phyloP scores from a whole-genome alignment of 441 rosid genomes.

The Gossypium lobatum region DNA sequence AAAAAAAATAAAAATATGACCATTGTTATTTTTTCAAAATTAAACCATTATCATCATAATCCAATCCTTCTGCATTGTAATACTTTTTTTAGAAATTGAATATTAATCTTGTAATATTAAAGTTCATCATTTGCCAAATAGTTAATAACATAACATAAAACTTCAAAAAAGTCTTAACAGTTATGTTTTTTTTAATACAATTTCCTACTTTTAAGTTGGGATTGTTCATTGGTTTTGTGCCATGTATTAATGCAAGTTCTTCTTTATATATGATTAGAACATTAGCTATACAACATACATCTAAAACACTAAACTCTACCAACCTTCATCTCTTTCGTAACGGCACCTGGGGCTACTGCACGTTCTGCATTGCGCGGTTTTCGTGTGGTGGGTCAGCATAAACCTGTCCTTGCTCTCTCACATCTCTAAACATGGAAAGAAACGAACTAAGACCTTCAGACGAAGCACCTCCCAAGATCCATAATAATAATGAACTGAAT shows the following conservation, averaged over 20 bases:
- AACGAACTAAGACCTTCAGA: constrained; percentile 49
- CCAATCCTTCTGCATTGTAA: no score
- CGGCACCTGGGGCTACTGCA: constrained; percentile 12
- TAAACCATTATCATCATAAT: no score
- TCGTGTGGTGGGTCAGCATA: constrained; percentile 34
- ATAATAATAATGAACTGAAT: background rate
- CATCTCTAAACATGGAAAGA: constrained; percentile 80
- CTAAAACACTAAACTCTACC: background rate
- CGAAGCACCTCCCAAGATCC: background rate
- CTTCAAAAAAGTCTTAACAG: no score
- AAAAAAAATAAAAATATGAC: no score
- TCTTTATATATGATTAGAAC: background rate
- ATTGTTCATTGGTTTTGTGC: background rate
- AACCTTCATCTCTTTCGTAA: background rate
- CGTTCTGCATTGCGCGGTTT: constrained; percentile 20
- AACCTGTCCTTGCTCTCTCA: constrained; percentile 73
- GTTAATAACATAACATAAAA: no score
- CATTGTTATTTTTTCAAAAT: no score
- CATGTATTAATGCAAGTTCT: background rate
- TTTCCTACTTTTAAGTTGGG: background rate
- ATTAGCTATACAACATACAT: constrained; percentile 1
- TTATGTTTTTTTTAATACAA: background rate
- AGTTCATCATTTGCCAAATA: no score
- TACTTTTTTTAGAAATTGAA: no score
- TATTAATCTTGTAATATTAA: no score